phyloP scores from a whole-genome alignment of 345 rosid species.

The Raphanus raphanistrum region DNA sequence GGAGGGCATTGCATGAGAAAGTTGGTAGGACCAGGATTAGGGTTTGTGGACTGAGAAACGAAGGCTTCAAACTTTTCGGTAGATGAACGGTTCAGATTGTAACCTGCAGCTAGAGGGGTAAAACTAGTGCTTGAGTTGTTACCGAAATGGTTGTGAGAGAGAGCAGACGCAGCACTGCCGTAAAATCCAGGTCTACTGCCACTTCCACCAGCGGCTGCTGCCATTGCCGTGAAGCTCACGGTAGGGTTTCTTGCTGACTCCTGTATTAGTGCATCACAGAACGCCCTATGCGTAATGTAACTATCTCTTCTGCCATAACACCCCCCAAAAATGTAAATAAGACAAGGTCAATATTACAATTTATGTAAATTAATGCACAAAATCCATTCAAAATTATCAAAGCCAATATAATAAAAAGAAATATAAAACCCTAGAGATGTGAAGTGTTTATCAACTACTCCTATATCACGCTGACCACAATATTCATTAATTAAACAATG shows the following conservation, averaged over 20 bases:
- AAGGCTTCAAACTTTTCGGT: constrained; percentile 43
- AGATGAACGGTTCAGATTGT: constrained; percentile 38
- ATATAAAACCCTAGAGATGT: constrained; percentile 23
- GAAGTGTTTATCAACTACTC: constrained; percentile 40
- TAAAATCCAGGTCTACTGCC: constrained; percentile 45
- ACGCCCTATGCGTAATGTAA: constrained; percentile 82
- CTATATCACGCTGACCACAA: constrained; percentile 30
- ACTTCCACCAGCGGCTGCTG: constrained; percentile 23
- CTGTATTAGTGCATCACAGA: constrained; percentile 79
- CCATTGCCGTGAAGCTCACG: constrained; percentile 45
- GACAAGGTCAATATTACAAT: neutral
- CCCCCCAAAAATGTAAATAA: neutral
- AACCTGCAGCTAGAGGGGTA: constrained; percentile 31
- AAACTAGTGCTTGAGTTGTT: constrained; percentile 17
- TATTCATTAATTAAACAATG: constrained; percentile 14
- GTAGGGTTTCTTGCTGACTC: constrained; percentile 68
- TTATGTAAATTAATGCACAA: neutral
- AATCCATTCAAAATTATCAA: too few relatives aligned
- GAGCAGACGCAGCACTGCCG: constrained; percentile 40
- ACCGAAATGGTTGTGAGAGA: constrained; percentile 34
- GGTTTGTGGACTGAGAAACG: constrained; percentile 42
- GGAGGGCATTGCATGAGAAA: constrained; percentile 56
- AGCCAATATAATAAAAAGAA: neutral
- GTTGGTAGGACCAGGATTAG: constrained; percentile 25
- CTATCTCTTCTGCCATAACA: constrained; percentile 67